Base-by-base conservation (phyloP, 805 yeast genomes). In the Zygosaccharomyces gambellarensis region DNA sequence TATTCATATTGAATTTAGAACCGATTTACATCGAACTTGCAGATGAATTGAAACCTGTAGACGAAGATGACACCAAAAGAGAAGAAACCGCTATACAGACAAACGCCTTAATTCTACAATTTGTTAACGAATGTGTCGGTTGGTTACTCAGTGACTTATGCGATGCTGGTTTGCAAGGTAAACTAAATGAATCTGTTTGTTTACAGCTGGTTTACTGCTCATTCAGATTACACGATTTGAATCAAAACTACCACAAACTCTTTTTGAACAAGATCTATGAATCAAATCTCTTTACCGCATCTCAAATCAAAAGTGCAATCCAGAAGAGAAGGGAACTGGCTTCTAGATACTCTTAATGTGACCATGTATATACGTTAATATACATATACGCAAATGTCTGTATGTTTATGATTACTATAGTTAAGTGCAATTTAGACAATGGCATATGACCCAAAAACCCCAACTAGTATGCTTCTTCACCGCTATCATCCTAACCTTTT, bases 201-300 rank as follows among this genome's bases (percentile, higher is more conserved):
- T 69, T 92, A 30, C 99, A 92, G 67, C 68, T 90, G 34, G 82
- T 88, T 0, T 92, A 90, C 68, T 87, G 96, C 56, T 85, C 96
- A n/a, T 89, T 85, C 62, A 83, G 96, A 32, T 72, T 92, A 46
- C 82, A 85, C 5, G 71, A 67, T 36, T 51, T 62, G 9, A 67
- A 67, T 36, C 48, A 44, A 27, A 68, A 68, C 46, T 68, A 62
- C 50, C 69, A 66, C 45, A 52, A 50, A 30, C 48, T 66, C 10
- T 62, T 68, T 53, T 39, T 67, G 5, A 63, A 66, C 53, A 61
- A 61, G 49, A 46, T 67, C 1, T 25, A 47, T 8, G 67, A 66
- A 39, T 49, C 60, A 0, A 43, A 46, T 1, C 40, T 67, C 2
- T 65, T 62, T 41, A 46, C 61, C 4, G 48, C 49, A 9, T 57